Evolutionary conservation across 2,329 filamentous ascomycete genomes (phyloP).

Genomic region (Cadophora gregata): DNA sequence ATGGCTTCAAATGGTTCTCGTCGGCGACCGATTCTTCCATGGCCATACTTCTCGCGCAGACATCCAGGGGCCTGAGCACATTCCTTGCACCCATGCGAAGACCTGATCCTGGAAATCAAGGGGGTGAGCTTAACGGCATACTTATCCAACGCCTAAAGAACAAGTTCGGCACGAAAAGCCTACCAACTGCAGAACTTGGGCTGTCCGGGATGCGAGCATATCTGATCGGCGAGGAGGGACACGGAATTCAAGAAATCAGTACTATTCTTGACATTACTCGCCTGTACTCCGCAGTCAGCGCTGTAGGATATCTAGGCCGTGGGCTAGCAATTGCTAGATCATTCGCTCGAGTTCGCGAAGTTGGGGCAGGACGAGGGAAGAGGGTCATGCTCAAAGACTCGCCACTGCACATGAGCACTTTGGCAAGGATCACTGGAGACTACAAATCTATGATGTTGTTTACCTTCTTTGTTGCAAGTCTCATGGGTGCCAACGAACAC

Average conservation of each 20-base stretch:
- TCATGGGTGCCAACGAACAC: constrained; percentile 49
- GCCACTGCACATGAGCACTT: constrained; percentile 61
- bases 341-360: constrained; percentile 62
- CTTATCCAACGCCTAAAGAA: constrained; percentile 72
- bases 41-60: constrained; percentile 68
- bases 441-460: constrained; percentile 64
- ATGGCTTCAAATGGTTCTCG: constrained; percentile 76
- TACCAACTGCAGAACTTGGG: constrained; percentile 77
- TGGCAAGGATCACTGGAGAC: constrained; percentile 60
- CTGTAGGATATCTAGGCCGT: constrained; percentile 59
- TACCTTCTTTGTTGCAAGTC: constrained; percentile 50
- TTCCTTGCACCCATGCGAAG: constrained; percentile 70
- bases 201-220: constrained; percentile 66
- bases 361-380: constrained; percentile 52
- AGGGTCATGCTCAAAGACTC: constrained; percentile 57
- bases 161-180: constrained; percentile 72
- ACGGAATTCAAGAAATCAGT: constrained; percentile 71
- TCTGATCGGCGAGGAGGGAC: constrained; percentile 69
- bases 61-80: constrained; percentile 58
- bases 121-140: constrained; percentile 67
- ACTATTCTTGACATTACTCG: constrained; percentile 72
- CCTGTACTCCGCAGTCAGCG: constrained; percentile 60
- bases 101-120: constrained; percentile 22
- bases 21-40: constrained; percentile 70
- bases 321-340: constrained; percentile 63